These are phyloP conservation scores for Verticillium dahliae DNA, from an alignment of 2,329 filamentous ascomycete species.

Conservation along the genomic window DNA sequence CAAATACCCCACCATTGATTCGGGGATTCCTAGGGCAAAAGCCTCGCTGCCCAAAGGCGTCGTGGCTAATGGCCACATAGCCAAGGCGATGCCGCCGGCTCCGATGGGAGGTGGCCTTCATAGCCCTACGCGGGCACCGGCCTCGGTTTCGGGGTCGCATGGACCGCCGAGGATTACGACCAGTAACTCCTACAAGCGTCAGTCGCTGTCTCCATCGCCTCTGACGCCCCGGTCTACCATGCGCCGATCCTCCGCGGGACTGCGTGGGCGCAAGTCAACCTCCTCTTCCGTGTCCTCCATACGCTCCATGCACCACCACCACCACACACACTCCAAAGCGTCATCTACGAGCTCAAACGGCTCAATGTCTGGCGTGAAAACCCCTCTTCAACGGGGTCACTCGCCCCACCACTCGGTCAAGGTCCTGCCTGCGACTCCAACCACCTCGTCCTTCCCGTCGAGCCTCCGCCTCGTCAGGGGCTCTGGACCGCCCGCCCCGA, in stretches of 20 bases:
- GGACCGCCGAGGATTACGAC: conserved; percentile 27
- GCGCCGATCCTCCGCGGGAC: conserved; percentile 72
- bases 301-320: conserved; percentile 80
- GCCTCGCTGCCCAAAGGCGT: conserved; percentile 42
- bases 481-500: conserved; percentile 40
- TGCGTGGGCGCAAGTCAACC: conserved; percentile 89
- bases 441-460: conserved; percentile 66
- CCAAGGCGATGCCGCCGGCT: conserved; percentile 15
- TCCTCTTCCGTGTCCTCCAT: conserved; percentile 93
- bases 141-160: conserved; percentile 12
- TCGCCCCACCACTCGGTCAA: conserved; percentile 90
- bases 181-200: conserved; percentile 54
- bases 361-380: conserved; percentile 62
- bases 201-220: conserved; percentile 80
- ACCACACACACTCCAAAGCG: conserved; percentile 86
- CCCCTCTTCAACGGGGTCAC: conserved; percentile 52
- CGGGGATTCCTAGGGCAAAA: conserved; percentile 27
- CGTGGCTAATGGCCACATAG: conserved; percentile 42
- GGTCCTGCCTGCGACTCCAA: conserved; percentile 87
- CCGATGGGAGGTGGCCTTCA: conserved; percentile 8
- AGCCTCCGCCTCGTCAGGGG: conserved; percentile 78
- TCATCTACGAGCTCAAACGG: conserved; percentile 84
- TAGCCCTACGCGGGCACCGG: conserved; percentile 18
- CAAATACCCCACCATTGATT: conserved; percentile 41
- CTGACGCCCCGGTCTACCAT: conserved; percentile 83